These are phyloP conservation scores for Colletotrichum tropicicola DNA, from an alignment of 2,329 filamentous ascomycete species.

Conservation along the genomic window DNA sequence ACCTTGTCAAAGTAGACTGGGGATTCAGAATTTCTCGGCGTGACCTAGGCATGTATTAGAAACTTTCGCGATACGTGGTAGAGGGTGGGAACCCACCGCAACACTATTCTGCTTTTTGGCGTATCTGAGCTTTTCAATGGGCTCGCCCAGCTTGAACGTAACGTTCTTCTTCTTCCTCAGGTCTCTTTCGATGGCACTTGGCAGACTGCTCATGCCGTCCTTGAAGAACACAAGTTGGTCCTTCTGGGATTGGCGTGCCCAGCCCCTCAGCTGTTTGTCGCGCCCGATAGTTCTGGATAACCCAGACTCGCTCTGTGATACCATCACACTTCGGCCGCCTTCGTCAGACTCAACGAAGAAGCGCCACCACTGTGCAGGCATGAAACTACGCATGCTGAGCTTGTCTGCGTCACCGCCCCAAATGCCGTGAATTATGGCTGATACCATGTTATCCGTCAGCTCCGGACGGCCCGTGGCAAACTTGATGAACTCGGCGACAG, in stretches of 20 bases:
- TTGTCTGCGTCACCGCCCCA: constrained; percentile 89
- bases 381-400: constrained; percentile 75
- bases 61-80: no score
- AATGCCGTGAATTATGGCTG: constrained; percentile 84
- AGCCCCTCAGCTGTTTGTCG: constrained; percentile 30
- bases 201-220: constrained; percentile 70
- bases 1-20: constrained; percentile 60
- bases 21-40: constrained; percentile 32
- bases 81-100: constrained; percentile 44
- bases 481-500: constrained; percentile 73
- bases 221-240: constrained; percentile 52
- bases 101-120: constrained; percentile 47
- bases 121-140: constrained; percentile 57
- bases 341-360: constrained; percentile 35
- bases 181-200: constrained; percentile 59
- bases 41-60: constrained; percentile 38
- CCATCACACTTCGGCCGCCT: background rate
- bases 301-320: background rate
- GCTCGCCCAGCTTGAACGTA: constrained; percentile 58
- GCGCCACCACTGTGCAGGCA: constrained; percentile 57
- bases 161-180: constrained; percentile 67
- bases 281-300: background rate
- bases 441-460: constrained; percentile 77
- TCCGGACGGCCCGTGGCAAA: constrained; percentile 60
- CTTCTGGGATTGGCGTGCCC: constrained; percentile 20